Percentiles rank a stretch among this genome's conserved stretches.
These are phyloP conservation scores for Exophiala oligosperma DNA, from an alignment of 2,329 filamentous ascomycete genomes.

Conservation along the genomic window DNA sequence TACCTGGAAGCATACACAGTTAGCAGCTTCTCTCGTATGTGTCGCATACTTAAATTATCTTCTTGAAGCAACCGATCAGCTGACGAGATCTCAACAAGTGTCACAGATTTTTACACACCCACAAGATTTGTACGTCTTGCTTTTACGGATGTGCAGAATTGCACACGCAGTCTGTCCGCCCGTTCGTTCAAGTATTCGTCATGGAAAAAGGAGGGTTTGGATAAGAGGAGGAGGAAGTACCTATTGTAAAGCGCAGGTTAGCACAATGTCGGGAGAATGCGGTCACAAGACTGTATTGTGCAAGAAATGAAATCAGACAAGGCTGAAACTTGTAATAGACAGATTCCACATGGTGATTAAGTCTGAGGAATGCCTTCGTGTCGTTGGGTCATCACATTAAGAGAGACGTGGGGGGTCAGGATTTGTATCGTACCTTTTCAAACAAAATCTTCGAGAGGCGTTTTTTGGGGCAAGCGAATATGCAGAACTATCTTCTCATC, in stretches of 20 bases:
- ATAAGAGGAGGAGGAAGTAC: constrained; percentile 23
- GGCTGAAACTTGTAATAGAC: constrained; percentile 67
- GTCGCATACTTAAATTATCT: constrained; percentile 22
- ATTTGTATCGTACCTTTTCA: constrained; percentile 45
- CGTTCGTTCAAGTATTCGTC: constrained; percentile 68
- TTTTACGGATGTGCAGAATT: constrained; percentile 53
- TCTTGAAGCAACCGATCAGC: constrained; percentile 47
- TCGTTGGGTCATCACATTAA: constrained; percentile 62
- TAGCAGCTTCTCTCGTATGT: constrained; percentile 18
- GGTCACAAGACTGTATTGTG: neutral
- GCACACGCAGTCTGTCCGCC: constrained; percentile 65
- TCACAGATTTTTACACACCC: constrained; percentile 52
- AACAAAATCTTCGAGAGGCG: neutral
- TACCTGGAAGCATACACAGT: constrained; percentile 33
- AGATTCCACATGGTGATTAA: constrained; percentile 65
- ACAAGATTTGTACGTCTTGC: constrained; percentile 65
- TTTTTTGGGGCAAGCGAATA: neutral
- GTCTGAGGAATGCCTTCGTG: constrained; percentile 69
- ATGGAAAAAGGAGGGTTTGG: constrained; percentile 36
- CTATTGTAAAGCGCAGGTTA: constrained; percentile 24
- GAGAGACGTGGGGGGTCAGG: constrained; percentile 16
- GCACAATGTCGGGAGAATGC: constrained; percentile 2
- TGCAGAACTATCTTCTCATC: neutral
- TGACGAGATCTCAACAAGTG: constrained; percentile 71
- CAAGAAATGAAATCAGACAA: constrained; percentile 56